Evolutionary conservation across 768 basidiomycete genomes (phyloP), one percentile per base, ranked within the genome.

Genomic region (Suillus subalutaceus): DNA sequence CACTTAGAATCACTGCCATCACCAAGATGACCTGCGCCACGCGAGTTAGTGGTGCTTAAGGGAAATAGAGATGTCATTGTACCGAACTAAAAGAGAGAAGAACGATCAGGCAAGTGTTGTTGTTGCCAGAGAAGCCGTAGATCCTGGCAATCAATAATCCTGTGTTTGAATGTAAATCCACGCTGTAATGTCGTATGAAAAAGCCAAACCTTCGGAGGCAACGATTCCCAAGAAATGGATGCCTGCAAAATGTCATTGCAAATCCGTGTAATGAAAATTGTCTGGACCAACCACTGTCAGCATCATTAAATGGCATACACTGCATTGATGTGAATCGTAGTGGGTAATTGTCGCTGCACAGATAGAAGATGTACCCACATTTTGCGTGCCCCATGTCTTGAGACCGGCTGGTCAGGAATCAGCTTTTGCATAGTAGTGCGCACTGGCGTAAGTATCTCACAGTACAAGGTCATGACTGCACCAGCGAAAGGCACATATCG

Each of bases 401-500:
- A 56, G 5, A 56, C 32, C 55, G 3, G 55, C 55, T 56, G 12
- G 32, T 56, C 32, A 35, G 20, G 32, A 35, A 35, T 56, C 10
- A 56, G 32, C 32, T 56, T 55, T 35, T 20, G 32, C 10, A 2
- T 35, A 35, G 32, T 35, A 20, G 32, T 35, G 55, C 32, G 10
- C 20, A n/a, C 32, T 35, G 20, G 55, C 3, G 20, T 56, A 32
- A 30, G 3, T 53, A 20, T 35, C 32, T 56, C 55, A 56, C 55
- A 43, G 10, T 65, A 65, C 5, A 37, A 44, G 30, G 65, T 52
- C 65, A 65, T 63, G 26, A 50, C 2, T 26, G 62, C 61, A 63
- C 43, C 65, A 40, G 62, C 43, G 7, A 65, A 65, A 15, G 64
- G 41, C 40, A 63, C 41, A 62, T 65, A 65, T 44, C 64, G 60